Evolutionary conservation across 805 yeast species (phyloP).

Genomic region (Candida schatavii): DNA sequence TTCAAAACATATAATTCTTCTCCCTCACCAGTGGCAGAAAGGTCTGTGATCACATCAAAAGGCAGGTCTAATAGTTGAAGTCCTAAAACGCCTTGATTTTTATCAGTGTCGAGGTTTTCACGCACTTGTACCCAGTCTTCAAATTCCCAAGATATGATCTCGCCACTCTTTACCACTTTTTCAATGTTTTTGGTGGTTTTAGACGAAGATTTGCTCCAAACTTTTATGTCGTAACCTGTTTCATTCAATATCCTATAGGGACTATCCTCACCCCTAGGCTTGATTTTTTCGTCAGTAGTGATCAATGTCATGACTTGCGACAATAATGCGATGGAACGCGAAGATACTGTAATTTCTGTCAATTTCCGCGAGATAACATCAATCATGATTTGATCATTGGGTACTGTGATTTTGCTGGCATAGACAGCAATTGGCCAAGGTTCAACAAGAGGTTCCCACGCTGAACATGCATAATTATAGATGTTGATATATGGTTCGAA

Average conservation of each 20-base stretch:
- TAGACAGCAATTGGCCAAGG: conserved; percentile 80
- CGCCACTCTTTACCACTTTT: conserved; percentile 45
- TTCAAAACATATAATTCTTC: conserved; percentile 67
- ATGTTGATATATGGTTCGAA: conserved; percentile 69
- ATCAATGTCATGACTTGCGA: conserved; percentile 65
- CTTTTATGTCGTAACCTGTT: conserved; percentile 76
- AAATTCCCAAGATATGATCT: conserved; percentile 77
- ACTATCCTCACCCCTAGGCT: conserved; percentile 71
- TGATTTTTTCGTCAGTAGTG: conserved; percentile 50
- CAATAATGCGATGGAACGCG: conserved; percentile 74
- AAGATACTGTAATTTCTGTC: conserved; percentile 78
- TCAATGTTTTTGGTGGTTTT: conserved; percentile 20
- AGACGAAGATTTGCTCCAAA: conserved; percentile 65
- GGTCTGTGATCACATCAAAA: conserved; percentile 51
- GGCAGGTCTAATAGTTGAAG: conserved; percentile 55
- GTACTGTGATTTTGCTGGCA: conserved; percentile 48
- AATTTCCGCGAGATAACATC: conserved; percentile 73
- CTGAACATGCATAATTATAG: conserved; percentile 83
- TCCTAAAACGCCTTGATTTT: conserved; percentile 58
- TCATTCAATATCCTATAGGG: conserved; percentile 82
- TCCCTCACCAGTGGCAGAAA: conserved; percentile 79
- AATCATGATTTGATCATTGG: conserved; percentile 50
- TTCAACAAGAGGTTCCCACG: conserved; percentile 94
- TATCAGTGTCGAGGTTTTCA: conserved; percentile 70
- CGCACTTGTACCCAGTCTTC: conserved; percentile 90